These are phyloP conservation scores for Pluteus cervinus DNA, from an alignment of 768 basidiomycete genomes.

Conservation along the genomic window DNA sequence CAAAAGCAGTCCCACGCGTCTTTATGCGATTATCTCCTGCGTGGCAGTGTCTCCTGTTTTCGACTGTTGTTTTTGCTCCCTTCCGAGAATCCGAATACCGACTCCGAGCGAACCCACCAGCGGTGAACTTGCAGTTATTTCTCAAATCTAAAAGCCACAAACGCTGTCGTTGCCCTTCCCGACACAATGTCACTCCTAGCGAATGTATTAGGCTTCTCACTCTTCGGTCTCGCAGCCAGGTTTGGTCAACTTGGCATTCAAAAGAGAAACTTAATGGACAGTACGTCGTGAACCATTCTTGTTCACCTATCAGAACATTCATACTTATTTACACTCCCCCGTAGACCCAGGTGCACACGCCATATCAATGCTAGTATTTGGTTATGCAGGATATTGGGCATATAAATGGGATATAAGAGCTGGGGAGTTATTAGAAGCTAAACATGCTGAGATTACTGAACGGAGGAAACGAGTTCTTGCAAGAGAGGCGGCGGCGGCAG, in stretches of 20 bases:
- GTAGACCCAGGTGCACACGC: constrained; percentile 71
- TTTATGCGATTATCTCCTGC: too few relatives aligned
- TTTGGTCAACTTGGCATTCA: constrained; percentile 87
- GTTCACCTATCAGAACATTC: constrained; percentile 2
- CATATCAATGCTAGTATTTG: constrained; percentile 64
- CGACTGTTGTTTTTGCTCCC: too few relatives aligned
- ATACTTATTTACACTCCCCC: constrained; percentile 2
- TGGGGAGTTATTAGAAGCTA: constrained; percentile 53
- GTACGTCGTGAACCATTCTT: constrained; percentile 48
- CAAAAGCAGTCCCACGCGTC: too few relatives aligned
- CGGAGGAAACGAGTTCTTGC: constrained; percentile 36
- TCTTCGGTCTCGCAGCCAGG: constrained; percentile 77
- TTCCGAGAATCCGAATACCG: too few relatives aligned
- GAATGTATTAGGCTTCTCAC: constrained; percentile 71
- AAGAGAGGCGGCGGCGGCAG: constrained; percentile 16
- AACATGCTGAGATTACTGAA: constrained; percentile 52
- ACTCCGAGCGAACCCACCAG: too few relatives aligned
- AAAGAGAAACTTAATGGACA: constrained; percentile 69
- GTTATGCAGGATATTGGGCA: constrained; percentile 70
- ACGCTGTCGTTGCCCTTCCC: constrained; percentile 7
- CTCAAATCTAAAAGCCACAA: constrained; percentile 10
- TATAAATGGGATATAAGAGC: constrained; percentile 63
- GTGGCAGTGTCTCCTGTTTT: too few relatives aligned
- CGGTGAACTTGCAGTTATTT: too few relatives aligned
- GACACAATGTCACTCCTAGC: constrained; percentile 58